A percentile compares a stretch with the other conserved stretches of the same genome.
Evolutionary conservation across 2,329 filamentous ascomycete species (phyloP).

Genomic region (Monosporascus sp.): DNA sequence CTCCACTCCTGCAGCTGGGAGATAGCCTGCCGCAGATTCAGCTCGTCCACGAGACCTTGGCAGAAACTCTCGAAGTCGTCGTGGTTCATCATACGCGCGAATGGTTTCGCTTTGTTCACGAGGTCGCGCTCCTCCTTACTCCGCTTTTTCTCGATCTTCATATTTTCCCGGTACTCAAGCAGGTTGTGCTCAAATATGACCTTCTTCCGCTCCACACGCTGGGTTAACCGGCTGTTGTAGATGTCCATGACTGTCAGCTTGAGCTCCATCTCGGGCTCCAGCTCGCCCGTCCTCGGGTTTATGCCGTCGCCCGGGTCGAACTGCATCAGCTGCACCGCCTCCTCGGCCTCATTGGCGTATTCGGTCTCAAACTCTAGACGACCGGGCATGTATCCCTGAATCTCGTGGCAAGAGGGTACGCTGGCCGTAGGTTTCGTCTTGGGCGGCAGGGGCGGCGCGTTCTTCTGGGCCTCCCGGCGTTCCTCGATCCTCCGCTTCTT

Average conservation of each 20-base stretch:
- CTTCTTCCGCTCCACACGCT: slow-evolving; percentile 89
- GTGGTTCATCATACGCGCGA: slow-evolving; percentile 93
- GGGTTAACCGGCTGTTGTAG: slow-evolving; percentile 87
- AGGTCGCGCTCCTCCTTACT: slow-evolving; percentile 93
- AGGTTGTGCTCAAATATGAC: slow-evolving; percentile 94
- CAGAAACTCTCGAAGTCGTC: slow-evolving; percentile 83
- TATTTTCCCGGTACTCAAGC: slow-evolving; percentile 89
- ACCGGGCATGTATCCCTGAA: slow-evolving; percentile 97
- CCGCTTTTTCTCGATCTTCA: slow-evolving; percentile 83
- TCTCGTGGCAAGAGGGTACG: slow-evolving; percentile 93
- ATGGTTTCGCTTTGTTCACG: slow-evolving; percentile 89
- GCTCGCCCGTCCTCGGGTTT: slow-evolving; percentile 72
- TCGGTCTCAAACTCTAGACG: slow-evolving; percentile 96
- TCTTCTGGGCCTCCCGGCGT: slow-evolving; percentile 79
- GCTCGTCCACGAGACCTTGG: slow-evolving; percentile 81
- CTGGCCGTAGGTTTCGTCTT: slow-evolving; percentile 96
- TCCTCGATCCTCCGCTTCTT: slow-evolving; percentile 95
- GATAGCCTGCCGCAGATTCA: slow-evolving; percentile 87
- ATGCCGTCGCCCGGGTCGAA: slow-evolving; percentile 95
- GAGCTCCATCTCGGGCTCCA: slow-evolving; percentile 93
- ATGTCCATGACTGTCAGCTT: slow-evolving; percentile 99
- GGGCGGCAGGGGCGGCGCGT: slow-evolving; percentile 73
- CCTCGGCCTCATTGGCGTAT: slow-evolving; percentile 95
- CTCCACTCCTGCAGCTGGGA: slow-evolving; percentile 92
- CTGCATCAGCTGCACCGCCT: slow-evolving; percentile 96